Percentiles rank a stretch among this genome's conserved stretches.
These are phyloP conservation scores for Aphanomyces invadans DNA, from an alignment of 352 stramenopile genomes.

Conservation along the genomic window DNA sequence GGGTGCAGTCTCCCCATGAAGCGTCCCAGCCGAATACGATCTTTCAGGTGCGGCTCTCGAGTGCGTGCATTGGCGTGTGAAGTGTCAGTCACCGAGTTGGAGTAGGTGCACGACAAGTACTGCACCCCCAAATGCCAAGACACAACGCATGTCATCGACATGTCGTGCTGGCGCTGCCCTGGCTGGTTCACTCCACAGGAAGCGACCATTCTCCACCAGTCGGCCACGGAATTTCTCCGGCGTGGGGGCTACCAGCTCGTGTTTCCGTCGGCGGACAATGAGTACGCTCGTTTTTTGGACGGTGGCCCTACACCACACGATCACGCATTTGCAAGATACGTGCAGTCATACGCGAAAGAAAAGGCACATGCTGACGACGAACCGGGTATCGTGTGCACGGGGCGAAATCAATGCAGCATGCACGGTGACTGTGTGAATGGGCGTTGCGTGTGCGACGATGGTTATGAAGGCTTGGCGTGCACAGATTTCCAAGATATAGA, in stretches of 20 bases:
- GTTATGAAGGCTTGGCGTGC: constrained; percentile 70
- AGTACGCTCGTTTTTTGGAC: constrained; percentile 51
- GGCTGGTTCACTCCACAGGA: constrained; percentile 63
- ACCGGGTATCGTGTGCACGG: constrained; percentile 43
- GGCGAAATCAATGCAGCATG: constrained; percentile 68
- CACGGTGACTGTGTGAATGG: constrained; percentile 80
- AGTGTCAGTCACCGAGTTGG: not conserved
- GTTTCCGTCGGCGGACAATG: constrained; percentile 53
- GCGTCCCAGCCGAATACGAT: not conserved
- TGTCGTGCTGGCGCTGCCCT: constrained; percentile 63
- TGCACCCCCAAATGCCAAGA: constrained; percentile 59
- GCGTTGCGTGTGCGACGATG: constrained; percentile 55
- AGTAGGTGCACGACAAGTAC: constrained; percentile 32
- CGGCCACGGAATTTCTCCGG: constrained; percentile 53
- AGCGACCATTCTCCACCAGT: constrained; percentile 44
- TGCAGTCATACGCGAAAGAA: constrained; percentile 48
- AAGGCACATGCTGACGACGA: not conserved
- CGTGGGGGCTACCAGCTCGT: constrained; percentile 62
- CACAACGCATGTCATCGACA: constrained; percentile 52
- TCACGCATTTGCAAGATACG: constrained; percentile 55
- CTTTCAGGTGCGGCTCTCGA: not conserved
- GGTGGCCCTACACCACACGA: constrained; percentile 53
- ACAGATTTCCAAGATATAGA: constrained; percentile 38
- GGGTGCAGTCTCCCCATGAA: constrained; percentile 38
- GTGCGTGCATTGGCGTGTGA: too few relatives aligned